Conservation (phyloP, 2,329 filamentous ascomycete species). For the Sclerotinia trifoliorum region DNA sequence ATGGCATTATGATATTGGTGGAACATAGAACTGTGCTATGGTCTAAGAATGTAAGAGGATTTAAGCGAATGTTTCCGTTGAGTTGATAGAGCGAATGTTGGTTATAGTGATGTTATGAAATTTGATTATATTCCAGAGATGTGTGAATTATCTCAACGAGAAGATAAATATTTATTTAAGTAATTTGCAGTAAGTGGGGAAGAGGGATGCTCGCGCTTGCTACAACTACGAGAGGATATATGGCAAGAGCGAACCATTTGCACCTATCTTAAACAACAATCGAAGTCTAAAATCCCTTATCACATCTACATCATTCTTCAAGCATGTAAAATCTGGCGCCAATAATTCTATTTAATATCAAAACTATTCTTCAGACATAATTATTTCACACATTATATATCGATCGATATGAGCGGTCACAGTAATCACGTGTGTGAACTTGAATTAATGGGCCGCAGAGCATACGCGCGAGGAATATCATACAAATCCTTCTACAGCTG, state of each 20-base stretch:
- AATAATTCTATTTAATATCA: not conserved
- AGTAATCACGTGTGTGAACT: not conserved
- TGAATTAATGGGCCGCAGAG: constrained; percentile 4
- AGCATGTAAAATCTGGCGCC: not conserved
- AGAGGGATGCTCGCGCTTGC: not conserved
- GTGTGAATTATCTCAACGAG: not conserved
- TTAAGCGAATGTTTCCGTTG: not conserved
- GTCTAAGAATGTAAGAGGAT: too few relatives aligned
- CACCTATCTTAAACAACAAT: not conserved
- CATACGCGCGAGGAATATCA: not conserved
- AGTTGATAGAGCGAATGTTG: not conserved
- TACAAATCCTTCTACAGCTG: not conserved
- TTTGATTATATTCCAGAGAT: not conserved
- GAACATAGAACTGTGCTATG: not conserved
- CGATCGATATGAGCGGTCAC: not conserved
- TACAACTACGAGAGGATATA: not conserved
- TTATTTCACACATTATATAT: not conserved
- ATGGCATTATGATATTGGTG: not conserved
- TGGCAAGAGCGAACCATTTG: not conserved
- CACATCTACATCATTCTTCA: not conserved
- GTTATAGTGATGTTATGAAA: not conserved
- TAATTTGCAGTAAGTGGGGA: not conserved
- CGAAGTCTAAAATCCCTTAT: not conserved
- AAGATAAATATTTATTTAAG: not conserved
- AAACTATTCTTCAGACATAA: not conserved